Percentiles rank a stretch among this genome's conserved stretches.
Evolutionary conservation across 805 yeast species (phyloP).

Genomic region (Candida maesae): DNA sequence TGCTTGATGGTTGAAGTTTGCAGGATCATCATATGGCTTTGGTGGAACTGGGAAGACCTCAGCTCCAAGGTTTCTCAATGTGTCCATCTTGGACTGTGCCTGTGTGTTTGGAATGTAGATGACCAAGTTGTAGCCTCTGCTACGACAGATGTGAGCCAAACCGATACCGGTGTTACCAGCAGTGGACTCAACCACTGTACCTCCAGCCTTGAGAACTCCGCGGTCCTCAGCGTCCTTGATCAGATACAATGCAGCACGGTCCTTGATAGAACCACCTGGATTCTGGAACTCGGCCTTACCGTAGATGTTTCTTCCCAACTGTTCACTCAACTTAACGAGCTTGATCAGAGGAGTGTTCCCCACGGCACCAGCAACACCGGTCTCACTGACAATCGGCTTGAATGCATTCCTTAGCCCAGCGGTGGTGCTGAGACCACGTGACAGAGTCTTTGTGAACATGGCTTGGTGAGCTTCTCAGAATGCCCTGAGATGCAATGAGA

Average conservation of each 20-base stretch:
- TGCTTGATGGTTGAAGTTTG: conserved; percentile 85
- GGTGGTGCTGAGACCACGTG: conserved; percentile 12
- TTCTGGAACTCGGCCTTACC: conserved; percentile 92
- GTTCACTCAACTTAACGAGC: conserved; percentile 51
- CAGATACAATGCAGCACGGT: conserved; percentile 79
- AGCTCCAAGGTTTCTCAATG: conserved; percentile 73
- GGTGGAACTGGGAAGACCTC: conserved; percentile 89
- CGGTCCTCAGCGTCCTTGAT: conserved; percentile 72
- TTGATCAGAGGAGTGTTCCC: conserved; percentile 90
- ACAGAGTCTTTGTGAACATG: conserved; percentile 12
- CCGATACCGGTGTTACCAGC: conserved; percentile 98
- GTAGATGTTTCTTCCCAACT: conserved; percentile 68
- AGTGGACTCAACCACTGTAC: conserved; percentile 88
- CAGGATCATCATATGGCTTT: conserved; percentile 75
- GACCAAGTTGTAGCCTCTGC: conserved; percentile 79
- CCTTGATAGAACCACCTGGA: conserved; percentile 93
- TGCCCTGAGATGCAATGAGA: too few species aligned
- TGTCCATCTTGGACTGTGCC: conserved; percentile 73
- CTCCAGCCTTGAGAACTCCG: conserved; percentile 67
- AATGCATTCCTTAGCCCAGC: conserved; percentile 8
- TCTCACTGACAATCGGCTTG: conserved; percentile 56
- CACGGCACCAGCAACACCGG: conserved; percentile 76
- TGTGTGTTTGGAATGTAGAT: conserved; percentile 93
- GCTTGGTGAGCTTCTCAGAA: too few species aligned
- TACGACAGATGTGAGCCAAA: conserved; percentile 73